phyloP scores from a whole-genome alignment of 768 basidiomycete genomes.

The Pleurotus tuber-regium region DNA sequence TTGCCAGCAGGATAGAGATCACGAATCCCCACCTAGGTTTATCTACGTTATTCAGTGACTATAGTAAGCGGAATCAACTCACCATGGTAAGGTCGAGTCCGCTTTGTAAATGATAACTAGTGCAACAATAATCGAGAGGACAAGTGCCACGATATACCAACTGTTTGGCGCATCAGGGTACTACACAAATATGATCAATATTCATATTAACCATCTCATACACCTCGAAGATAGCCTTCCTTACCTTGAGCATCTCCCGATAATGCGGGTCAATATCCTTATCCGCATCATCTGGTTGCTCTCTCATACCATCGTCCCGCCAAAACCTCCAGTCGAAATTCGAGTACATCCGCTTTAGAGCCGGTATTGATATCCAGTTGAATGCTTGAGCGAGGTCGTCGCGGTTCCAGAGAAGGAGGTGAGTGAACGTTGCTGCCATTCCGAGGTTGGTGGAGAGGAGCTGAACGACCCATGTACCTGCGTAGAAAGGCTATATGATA shows the following conservation, averaged over 20 bases:
- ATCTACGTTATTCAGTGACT: background rate
- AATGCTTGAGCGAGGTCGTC: conserved; percentile 40
- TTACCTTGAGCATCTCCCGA: conserved; percentile 48
- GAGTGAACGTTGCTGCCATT: conserved; percentile 46
- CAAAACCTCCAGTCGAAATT: conserved; percentile 42
- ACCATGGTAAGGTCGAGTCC: conserved; percentile 48
- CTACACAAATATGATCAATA: conserved; percentile 14
- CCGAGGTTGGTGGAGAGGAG: conserved; percentile 44
- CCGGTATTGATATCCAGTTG: conserved; percentile 40
- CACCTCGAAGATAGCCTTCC: background rate
- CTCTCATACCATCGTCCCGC: conserved; percentile 37
- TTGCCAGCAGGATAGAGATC: conserved; percentile 39
- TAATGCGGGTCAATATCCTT: conserved; percentile 46
- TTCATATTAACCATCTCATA: background rate
- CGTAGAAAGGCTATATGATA: conserved; percentile 42
- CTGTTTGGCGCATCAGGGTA: conserved; percentile 58
- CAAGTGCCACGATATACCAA: conserved; percentile 47
- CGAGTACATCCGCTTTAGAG: conserved; percentile 28
- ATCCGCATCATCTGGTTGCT: conserved; percentile 22
- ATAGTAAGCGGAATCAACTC: conserved; percentile 11
- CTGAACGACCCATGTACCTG: conserved; percentile 45
- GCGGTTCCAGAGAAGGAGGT: conserved; percentile 45
- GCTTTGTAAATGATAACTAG: conserved; percentile 44
- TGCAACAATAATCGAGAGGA: conserved; percentile 39
- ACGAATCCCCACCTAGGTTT: conserved; percentile 45